Conservation (phyloP, 208 protist species). For the Wallacemonas sp. region DNA sequence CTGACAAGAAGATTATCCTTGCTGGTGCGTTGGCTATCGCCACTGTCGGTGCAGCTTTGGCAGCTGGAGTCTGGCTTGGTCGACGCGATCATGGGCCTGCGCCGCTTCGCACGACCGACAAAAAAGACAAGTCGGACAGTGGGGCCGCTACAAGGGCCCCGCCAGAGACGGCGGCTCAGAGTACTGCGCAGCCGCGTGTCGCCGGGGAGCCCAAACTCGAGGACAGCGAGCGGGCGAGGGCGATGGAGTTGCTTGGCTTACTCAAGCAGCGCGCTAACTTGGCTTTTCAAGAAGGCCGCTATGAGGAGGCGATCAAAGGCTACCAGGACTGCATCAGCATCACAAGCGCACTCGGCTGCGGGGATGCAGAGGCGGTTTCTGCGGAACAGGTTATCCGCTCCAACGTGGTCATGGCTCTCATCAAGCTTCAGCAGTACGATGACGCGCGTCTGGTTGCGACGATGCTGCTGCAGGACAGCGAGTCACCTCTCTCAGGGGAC, state of each 20-base stretch:
- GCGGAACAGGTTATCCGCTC: slow-evolving; percentile 60
- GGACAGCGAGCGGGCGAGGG: slow-evolving; percentile 25
- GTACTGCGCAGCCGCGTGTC: neutral
- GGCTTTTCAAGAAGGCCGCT: slow-evolving; percentile 60
- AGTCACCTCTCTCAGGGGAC: slow-evolving; percentile 25
- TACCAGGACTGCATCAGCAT: slow-evolving; percentile 82
- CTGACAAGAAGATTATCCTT: no score
- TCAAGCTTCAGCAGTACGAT: slow-evolving; percentile 68
- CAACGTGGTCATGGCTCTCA: slow-evolving; percentile 71
- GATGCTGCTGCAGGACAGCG: slow-evolving; percentile 59
- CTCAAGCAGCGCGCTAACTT: slow-evolving; percentile 67
- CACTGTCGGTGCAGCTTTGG: no score
- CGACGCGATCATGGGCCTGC: no score
- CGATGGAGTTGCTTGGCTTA: slow-evolving; percentile 38
- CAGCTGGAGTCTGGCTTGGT: no score
- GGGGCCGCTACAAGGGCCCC: neutral
- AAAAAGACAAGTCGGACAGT: no score
- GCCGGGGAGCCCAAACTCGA: slow-evolving; percentile 27
- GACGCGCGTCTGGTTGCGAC: slow-evolving; percentile 70
- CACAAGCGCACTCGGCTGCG: slow-evolving; percentile 40
- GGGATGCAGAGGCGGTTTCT: slow-evolving; percentile 46
- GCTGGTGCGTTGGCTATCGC: no score
- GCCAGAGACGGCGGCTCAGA: neutral
- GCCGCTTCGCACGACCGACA: no score
- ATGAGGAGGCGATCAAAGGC: slow-evolving; percentile 55